Conservation (phyloP, 192 early-diverging fungal species). For the Gonapodya prolifera region DNA sequence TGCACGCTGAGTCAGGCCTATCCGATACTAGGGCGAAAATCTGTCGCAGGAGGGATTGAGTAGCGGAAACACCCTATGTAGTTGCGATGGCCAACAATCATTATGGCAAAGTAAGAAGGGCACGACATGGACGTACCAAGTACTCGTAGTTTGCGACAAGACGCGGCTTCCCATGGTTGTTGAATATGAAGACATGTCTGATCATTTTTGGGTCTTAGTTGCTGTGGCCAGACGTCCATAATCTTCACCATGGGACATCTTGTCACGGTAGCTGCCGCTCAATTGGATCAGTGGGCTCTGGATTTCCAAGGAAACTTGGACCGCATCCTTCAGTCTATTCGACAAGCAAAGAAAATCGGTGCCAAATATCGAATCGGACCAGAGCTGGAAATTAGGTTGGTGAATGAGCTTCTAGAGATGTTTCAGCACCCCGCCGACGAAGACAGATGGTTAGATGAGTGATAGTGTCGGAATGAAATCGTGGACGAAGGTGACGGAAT, state of each 20-base stretch:
- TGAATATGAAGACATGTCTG: conserved; percentile 97
- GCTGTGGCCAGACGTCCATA: background rate
- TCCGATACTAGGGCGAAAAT: conserved; percentile 75
- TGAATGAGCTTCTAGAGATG: background rate
- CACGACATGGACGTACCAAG: conserved; percentile 48
- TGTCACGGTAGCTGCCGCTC: conserved; percentile 10
- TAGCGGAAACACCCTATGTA: conserved; percentile 57
- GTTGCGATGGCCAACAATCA: conserved; percentile 1
- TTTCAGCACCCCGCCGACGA: background rate
- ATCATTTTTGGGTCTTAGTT: conserved; percentile 46
- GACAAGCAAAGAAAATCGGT: conserved; percentile 62
- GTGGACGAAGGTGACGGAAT: no score
- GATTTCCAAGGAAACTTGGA: conserved; percentile 90
- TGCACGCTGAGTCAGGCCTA: conserved; percentile 78
- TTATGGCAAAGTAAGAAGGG: background rate
- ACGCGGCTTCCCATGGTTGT: conserved; percentile 92
- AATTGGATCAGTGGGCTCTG: conserved; percentile 73
- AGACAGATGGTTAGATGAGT: no score
- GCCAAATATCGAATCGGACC: conserved; percentile 82
- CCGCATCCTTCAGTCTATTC: conserved; percentile 75
- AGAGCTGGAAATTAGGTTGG: conserved; percentile 87
- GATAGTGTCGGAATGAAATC: no score
- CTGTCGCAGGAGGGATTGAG: conserved; percentile 78
- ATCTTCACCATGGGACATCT: conserved; percentile 3
- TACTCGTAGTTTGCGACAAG: conserved; percentile 89